phyloP scores from a whole-genome alignment of 225 moss, liverwort and hornwort genomes.

The Sphagnum tenellum region DNA sequence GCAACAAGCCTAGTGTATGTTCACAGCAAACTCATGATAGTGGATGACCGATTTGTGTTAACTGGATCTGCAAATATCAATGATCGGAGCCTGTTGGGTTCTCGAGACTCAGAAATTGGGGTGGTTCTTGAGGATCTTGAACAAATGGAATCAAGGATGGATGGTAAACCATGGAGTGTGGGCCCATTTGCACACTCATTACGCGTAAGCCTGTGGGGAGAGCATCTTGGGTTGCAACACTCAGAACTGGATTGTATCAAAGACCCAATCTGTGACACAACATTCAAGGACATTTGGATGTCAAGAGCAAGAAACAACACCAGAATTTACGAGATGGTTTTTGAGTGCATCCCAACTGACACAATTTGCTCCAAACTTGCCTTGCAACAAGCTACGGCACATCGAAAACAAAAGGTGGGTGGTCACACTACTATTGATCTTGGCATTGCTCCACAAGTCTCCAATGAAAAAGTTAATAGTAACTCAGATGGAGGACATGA shows the following conservation, averaged over 20 bases:
- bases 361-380: slow-evolving; percentile 29
- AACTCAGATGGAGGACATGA: not conserved
- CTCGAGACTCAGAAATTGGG: slow-evolving; percentile 41
- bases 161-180: slow-evolving; percentile 29
- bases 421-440: slow-evolving; percentile 32
- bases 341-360: slow-evolving; percentile 39
- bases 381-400: slow-evolving; percentile 25
- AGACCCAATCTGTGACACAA: slow-evolving; percentile 28
- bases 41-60: slow-evolving; percentile 30
- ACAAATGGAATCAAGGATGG: slow-evolving; percentile 36
- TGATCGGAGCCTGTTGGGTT: slow-evolving; percentile 39
- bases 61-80: slow-evolving; percentile 43
- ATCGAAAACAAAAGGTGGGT: slow-evolving; percentile 22
- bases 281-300: slow-evolving; percentile 27
- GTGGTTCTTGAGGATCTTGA: slow-evolving; percentile 45
- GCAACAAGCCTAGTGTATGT: slow-evolving; percentile 49
- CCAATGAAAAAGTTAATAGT: slow-evolving; percentile 10
- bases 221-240: slow-evolving; percentile 25
- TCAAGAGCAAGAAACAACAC: slow-evolving; percentile 21
- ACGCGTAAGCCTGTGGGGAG: slow-evolving; percentile 42
- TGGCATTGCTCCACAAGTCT: slow-evolving; percentile 31
- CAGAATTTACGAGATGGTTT: slow-evolving; percentile 16
- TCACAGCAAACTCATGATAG: slow-evolving; percentile 47
- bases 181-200: slow-evolving; percentile 36
- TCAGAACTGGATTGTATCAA: slow-evolving; percentile 8